Conservation (phyloP, 2,329 filamentous ascomycete species). For the Pseudocercospora ulei region DNA sequence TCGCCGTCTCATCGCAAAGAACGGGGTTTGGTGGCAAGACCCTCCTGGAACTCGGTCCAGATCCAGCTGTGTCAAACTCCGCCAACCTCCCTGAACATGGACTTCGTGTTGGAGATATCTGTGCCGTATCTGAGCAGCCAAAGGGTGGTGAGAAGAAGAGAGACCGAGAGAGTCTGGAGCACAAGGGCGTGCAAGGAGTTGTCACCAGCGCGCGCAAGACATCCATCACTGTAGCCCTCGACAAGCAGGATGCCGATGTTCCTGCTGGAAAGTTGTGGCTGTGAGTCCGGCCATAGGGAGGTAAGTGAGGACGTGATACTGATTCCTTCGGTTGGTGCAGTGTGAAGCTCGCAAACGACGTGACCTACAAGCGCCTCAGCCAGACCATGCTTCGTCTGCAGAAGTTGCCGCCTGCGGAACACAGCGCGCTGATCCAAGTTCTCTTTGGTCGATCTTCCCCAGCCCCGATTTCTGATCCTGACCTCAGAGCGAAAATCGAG, state of each 20-base stretch:
- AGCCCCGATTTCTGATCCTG: slow-evolving; percentile 39
- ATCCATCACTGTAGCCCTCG: slow-evolving; percentile 57
- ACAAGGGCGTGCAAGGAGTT: slow-evolving; percentile 59
- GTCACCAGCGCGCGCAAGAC: slow-evolving; percentile 54
- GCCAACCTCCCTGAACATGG: slow-evolving; percentile 60
- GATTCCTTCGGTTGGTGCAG: slow-evolving; percentile 35
- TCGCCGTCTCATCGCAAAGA: slow-evolving; percentile 62
- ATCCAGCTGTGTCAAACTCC: slow-evolving; percentile 53
- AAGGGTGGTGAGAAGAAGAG: slow-evolving; percentile 60
- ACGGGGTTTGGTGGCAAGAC: slow-evolving; percentile 89
- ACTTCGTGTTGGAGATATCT: slow-evolving; percentile 66
- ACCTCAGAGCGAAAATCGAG: slow-evolving; percentile 40
- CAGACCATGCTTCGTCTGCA: slow-evolving; percentile 53
- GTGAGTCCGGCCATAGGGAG: slow-evolving; percentile 39
- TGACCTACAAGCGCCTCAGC: slow-evolving; percentile 56
- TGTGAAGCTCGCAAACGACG: slow-evolving; percentile 57
- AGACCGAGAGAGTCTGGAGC: slow-evolving; percentile 61
- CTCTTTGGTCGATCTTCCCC: slow-evolving; percentile 52
- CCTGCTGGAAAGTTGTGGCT: slow-evolving; percentile 52
- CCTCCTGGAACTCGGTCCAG: slow-evolving; percentile 67
- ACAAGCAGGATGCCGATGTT: slow-evolving; percentile 51
- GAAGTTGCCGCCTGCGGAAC: slow-evolving; percentile 48
- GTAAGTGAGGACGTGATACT: slow-evolving; percentile 20
- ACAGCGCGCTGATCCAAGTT: slow-evolving; percentile 51
- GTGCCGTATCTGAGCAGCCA: slow-evolving; percentile 64